Base-by-base conservation (phyloP, 495 filamentous ascomycete species). In the Neurospora pannonica region DNA sequence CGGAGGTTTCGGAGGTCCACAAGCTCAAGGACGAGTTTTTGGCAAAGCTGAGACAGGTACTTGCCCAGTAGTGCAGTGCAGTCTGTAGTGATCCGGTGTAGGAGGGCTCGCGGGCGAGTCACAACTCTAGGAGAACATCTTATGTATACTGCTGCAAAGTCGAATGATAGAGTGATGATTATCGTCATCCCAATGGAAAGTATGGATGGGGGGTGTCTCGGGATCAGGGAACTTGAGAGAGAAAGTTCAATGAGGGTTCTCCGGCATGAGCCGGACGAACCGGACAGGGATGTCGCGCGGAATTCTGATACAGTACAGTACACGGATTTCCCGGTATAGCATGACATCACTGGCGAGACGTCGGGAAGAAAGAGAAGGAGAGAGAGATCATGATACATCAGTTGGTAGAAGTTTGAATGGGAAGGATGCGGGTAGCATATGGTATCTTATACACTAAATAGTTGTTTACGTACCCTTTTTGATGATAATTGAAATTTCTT, bases 1-100 rank as follows among this genome's bases (percentile, higher is more conserved):
- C 96, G 3, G 85, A 84, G 9, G 88, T 98, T 5, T 83, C 78
- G 34, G 96, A 99, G 85, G 87, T 97, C 60, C 82, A 89, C 72
- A 93, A 92, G 82, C 80, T 99, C 77, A 88, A 88, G 75, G 90
- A 91, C 17, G 89, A 90, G 71, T 99, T 99, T 81, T 79, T 96
- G 76, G 83, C 87, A 38, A 95, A 97, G 92, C 81, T 99, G 79
- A 89, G 95, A 83, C 87, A 89, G 81, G 95, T 97, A 70, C 85
- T 99, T 72, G 94, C 96, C 60, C 91, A 84, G 76, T 84, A 78
- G 74, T 19, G 39, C 11, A 19, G 36, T 31, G 60, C 36, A 11
- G 46, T 10, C 17, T 19, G 37, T 13, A 11, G 54, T 28, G 34
- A 62, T 70, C 34, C 37, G 73, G 60, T 42, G 73, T 40, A 71